These are phyloP conservation scores for Fistulinella prunicolor DNA, from an alignment of 768 basidiomycete genomes.

Conservation along the genomic window DNA sequence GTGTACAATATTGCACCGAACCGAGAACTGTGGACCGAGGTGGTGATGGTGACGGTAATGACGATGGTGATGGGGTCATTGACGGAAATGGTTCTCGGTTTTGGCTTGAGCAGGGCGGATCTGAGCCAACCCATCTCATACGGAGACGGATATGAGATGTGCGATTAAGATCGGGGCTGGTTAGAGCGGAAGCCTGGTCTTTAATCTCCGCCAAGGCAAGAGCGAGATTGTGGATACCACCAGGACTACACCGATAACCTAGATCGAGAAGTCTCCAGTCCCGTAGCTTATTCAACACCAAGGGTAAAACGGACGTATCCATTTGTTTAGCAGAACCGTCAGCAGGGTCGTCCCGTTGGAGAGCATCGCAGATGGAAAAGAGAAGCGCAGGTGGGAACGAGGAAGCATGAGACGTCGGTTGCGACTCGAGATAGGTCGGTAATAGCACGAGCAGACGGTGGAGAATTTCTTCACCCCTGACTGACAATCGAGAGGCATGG, in stretches of 20 bases:
- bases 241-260: conserved; percentile 10
- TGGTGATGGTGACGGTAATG: background rate
- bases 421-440: conserved; percentile 6
- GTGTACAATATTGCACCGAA: too few species aligned
- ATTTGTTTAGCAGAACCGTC: background rate
- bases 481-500: conserved; percentile 3
- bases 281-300: conserved; percentile 22
- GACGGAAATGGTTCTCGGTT: conserved; percentile 1
- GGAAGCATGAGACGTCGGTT: background rate
- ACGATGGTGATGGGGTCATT: background rate
- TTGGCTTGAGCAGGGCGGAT: conserved; percentile 6
- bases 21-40: conserved; percentile 6
- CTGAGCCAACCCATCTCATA: conserved; percentile 18
- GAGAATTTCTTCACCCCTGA: conserved; percentile 6
- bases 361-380: conserved; percentile 21
- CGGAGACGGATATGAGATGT: conserved; percentile 5
- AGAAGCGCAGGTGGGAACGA: conserved; percentile 18
- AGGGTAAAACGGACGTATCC: conserved; percentile 15
- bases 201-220: conserved; percentile 16
- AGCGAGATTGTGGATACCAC: conserved; percentile 16
- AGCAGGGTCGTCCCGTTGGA: conserved; percentile 1
- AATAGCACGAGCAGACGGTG: conserved; percentile 18
- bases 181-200: background rate
- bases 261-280: conserved; percentile 25
- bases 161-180: background rate